These are phyloP conservation scores for Apiospora saccharicola DNA, from an alignment of 2,329 filamentous ascomycete genomes.

Conservation along the genomic window DNA sequence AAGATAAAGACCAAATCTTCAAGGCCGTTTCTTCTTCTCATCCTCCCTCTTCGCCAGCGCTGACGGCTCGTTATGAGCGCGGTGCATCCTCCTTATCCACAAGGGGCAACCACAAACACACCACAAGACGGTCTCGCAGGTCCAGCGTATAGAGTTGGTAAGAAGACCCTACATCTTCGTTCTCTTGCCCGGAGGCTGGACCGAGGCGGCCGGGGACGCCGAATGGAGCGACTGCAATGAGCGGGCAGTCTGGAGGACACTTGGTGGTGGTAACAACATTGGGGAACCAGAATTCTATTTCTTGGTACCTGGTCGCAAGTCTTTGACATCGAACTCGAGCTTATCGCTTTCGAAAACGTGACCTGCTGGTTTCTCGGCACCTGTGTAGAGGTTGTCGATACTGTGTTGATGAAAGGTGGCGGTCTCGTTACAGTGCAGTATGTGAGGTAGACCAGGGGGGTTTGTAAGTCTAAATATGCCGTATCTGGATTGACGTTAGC, in stretches of 20 bases:
- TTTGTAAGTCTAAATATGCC: constrained; percentile 94
- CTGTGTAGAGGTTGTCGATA: constrained; percentile 77
- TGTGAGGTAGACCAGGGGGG: constrained; percentile 86
- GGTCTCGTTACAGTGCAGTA: constrained; percentile 78
- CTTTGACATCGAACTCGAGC: constrained; percentile 66
- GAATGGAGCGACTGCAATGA: constrained; percentile 8
- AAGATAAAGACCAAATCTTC: neutral
- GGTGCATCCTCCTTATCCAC: constrained; percentile 31
- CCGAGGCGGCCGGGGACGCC: neutral
- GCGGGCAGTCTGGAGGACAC: no score
- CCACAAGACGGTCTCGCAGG: neutral
- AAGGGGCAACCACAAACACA: constrained; percentile 21
- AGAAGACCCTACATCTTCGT: constrained; percentile 5
- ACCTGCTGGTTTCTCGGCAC: constrained; percentile 70
- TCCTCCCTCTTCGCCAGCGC: neutral
- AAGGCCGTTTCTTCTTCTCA: neutral
- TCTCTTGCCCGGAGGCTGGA: constrained; percentile 13
- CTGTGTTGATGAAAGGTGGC: constrained; percentile 84
- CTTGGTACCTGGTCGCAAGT: constrained; percentile 52
- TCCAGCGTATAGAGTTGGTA: constrained; percentile 15
- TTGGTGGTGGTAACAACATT: neutral
- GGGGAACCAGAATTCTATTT: constrained; percentile 5
- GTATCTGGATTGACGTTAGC: constrained; percentile 62
- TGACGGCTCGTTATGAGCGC: no score
- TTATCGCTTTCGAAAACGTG: constrained; percentile 75